Conservation (phyloP, 768 basidiomycete genomes). For the Rhizopogon vinicolor region DNA sequence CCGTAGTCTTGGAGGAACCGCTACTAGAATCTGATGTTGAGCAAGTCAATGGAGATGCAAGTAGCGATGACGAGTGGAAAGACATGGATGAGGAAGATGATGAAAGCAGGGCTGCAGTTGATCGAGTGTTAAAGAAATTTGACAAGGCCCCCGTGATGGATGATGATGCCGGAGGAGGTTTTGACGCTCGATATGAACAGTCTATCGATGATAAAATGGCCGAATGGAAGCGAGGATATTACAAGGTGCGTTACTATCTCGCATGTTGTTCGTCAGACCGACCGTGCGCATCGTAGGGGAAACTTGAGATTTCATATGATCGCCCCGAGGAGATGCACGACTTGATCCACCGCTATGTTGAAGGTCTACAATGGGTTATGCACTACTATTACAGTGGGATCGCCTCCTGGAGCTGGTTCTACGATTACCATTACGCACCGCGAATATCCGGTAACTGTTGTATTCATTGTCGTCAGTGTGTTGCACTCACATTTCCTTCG, state of each 20-base stretch:
- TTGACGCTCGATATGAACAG: slow-evolving; percentile 75
- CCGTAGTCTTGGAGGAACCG: slow-evolving; percentile 36
- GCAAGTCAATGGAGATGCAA: slow-evolving; percentile 39
- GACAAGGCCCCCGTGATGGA: slow-evolving; percentile 75
- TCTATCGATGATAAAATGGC: slow-evolving; percentile 80
- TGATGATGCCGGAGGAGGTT: slow-evolving; percentile 65
- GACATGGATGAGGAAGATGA: slow-evolving; percentile 57
- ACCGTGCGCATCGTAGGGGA: slow-evolving; percentile 50
- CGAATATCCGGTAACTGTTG: slow-evolving; percentile 78
- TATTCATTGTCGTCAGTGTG: neutral
- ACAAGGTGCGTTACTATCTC: slow-evolving; percentile 52
- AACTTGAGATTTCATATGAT: slow-evolving; percentile 78
- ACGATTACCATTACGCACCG: slow-evolving; percentile 96
- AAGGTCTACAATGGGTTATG: slow-evolving; percentile 99
- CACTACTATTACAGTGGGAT: slow-evolving; percentile 98
- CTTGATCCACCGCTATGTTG: slow-evolving; percentile 77
- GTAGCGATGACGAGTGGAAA: slow-evolving; percentile 48
- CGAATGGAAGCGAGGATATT: slow-evolving; percentile 90
- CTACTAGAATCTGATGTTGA: slow-evolving; percentile 25
- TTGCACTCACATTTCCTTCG: slow-evolving; percentile 7
- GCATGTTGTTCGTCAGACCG: slow-evolving; percentile 8
- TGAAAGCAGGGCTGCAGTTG: slow-evolving; percentile 68
- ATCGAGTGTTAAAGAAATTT: slow-evolving; percentile 85
- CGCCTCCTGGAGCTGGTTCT: slow-evolving; percentile 98
- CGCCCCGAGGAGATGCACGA: slow-evolving; percentile 62